Evolutionary conservation across 2,329 filamentous ascomycete species (phyloP).

Genomic region (Hansfordia pulvinata): DNA sequence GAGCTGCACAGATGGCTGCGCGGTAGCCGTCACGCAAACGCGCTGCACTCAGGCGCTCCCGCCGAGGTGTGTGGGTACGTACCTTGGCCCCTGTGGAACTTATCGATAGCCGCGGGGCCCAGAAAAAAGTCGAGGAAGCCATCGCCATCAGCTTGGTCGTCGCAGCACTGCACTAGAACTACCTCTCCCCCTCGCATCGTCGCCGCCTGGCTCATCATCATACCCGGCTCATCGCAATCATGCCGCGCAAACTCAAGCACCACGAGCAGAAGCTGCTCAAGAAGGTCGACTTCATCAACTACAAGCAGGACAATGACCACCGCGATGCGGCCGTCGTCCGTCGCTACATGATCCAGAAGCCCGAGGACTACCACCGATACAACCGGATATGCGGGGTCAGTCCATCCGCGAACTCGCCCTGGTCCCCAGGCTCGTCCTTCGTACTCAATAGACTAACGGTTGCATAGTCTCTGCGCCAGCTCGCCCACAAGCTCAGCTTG

Average conservation of each 20-base stretch:
- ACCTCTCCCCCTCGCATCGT: no score
- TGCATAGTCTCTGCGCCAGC: constrained; percentile 70
- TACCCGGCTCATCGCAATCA: no score
- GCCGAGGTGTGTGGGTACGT: no score
- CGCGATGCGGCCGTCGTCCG: constrained; percentile 65
- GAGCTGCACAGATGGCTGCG: no score
- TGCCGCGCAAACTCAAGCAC: constrained; percentile 94
- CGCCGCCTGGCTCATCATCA: no score
- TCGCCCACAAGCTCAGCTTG: constrained; percentile 77
- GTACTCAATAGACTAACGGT: constrained; percentile 1
- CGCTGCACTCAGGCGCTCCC: no score
- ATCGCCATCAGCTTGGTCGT: no score
- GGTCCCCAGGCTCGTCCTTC: constrained; percentile 13
- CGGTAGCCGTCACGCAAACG: no score
- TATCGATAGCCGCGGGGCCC: constrained; percentile 1
- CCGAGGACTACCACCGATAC: constrained; percentile 67
- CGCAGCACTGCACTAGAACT: no score
- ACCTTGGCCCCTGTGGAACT: constrained; percentile 3
- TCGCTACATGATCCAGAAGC: constrained; percentile 84
- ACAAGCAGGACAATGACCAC: constrained; percentile 79
- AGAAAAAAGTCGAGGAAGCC: not conserved
- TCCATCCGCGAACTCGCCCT: no score
- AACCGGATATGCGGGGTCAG: constrained; percentile 52
- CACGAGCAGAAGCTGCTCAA: constrained; percentile 95
- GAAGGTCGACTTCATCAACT: constrained; percentile 85